A percentile compares a stretch with the other conserved stretches of the same genome.
Conservation (phyloP, 1,139 yeast genomes). For the Arxiozyma slooffiae region DNA sequence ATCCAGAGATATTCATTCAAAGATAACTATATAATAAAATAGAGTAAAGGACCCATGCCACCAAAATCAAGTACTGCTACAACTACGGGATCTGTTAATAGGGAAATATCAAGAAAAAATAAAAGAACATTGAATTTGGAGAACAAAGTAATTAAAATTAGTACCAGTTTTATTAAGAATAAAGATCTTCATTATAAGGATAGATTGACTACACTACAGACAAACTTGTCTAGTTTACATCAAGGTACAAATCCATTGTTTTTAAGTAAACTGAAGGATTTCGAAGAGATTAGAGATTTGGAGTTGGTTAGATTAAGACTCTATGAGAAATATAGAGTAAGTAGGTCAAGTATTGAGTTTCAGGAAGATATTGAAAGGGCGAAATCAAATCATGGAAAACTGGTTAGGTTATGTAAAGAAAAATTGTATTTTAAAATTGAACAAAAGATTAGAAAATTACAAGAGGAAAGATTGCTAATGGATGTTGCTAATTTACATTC, state of each 20-base stretch:
- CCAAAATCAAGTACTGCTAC: not conserved
- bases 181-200: constrained; percentile 70
- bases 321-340: constrained; percentile 80
- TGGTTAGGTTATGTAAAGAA: constrained; percentile 74
- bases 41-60: not conserved
- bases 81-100: not conserved
- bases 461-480: constrained; percentile 79
- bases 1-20: not conserved
- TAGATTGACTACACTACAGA: constrained; percentile 65
- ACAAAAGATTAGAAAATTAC: constrained; percentile 69
- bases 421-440: constrained; percentile 71
- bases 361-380: constrained; percentile 67
- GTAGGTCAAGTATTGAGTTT: constrained; percentile 67
- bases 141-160: constrained; percentile 54
- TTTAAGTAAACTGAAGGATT: constrained; percentile 43
- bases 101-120: constrained; percentile 21
- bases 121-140: constrained; percentile 65
- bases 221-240: constrained; percentile 68
- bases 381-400: constrained; percentile 66
- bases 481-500: constrained; percentile 70
- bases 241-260: constrained; percentile 66
- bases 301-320: constrained; percentile 67
- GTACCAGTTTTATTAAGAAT: constrained; percentile 55
- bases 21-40: too few relatives aligned
- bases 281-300: constrained; percentile 73